Percentiles rank a stretch among this genome's conserved stretches.
Conservation (phyloP, 441 rosid species). For the Raphanus hybrid region DNA sequence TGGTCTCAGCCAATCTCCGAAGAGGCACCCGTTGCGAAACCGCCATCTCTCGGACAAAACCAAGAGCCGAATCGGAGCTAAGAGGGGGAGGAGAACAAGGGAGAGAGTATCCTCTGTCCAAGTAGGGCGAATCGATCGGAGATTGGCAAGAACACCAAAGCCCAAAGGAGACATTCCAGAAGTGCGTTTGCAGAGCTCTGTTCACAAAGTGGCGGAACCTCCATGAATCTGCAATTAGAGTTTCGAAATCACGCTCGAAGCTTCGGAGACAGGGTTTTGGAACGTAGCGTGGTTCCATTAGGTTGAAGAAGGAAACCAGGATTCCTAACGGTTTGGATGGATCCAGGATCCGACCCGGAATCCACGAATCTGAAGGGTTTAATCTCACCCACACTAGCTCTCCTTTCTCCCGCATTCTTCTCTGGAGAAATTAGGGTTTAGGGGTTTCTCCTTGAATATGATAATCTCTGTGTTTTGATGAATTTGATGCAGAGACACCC, state of each 20-base stretch:
- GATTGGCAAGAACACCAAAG: constrained; percentile 41
- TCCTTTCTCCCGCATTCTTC: constrained; percentile 40
- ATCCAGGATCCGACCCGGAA: constrained; percentile 42
- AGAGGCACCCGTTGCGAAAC: constrained; percentile 28
- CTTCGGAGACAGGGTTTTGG: constrained; percentile 30
- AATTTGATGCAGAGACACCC: too few relatives aligned
- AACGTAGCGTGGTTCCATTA: constrained; percentile 33
- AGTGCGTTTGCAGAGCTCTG: constrained; percentile 34
- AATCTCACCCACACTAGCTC: constrained; percentile 32
- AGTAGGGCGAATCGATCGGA: constrained; percentile 30
- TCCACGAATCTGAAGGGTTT: constrained; percentile 22
- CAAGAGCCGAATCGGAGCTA: constrained; percentile 19
- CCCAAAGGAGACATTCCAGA: constrained; percentile 41
- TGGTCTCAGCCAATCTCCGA: constrained; percentile 38
- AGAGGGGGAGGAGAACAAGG: constrained; percentile 5
- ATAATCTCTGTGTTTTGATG: not conserved
- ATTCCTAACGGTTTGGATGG: constrained; percentile 18
- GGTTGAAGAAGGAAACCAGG: constrained; percentile 36
- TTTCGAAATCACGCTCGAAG: constrained; percentile 35
- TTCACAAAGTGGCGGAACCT: constrained; percentile 27
- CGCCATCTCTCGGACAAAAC: constrained; percentile 33
- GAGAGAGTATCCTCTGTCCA: constrained; percentile 23
- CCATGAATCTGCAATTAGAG: constrained; percentile 31
- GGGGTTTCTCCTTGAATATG: not conserved
- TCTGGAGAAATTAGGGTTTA: constrained; percentile 1